These are phyloP conservation scores for Penstemon barbatus DNA, from an alignment of 257 asterid species.

Conservation along the genomic window DNA sequence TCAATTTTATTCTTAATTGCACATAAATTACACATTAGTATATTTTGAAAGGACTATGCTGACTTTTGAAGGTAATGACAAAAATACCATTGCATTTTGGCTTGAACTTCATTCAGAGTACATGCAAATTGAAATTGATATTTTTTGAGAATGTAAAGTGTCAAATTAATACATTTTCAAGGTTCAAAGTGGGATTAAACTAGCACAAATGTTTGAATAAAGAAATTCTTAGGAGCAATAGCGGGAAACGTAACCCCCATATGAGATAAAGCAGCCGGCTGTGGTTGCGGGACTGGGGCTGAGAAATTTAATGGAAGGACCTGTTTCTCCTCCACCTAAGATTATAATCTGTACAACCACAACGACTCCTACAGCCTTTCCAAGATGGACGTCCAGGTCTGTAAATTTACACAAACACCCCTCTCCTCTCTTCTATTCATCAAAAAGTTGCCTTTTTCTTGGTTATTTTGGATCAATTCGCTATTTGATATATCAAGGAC, in stretches of 20 bases:
- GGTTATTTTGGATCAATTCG: background rate
- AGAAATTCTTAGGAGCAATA: constrained; percentile 1
- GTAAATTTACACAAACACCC: constrained; percentile 8
- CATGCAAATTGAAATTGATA: too few species aligned
- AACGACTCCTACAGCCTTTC: constrained; percentile 61
- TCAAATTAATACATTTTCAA: too few species aligned
- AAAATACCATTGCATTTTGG: too few species aligned
- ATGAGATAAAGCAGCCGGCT: constrained; percentile 39
- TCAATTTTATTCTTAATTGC: too few species aligned
- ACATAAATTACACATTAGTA: too few species aligned
- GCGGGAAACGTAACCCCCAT: constrained; percentile 24
- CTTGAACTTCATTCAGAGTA: too few species aligned
- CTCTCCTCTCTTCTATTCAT: background rate
- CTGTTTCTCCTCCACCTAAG: constrained; percentile 30
- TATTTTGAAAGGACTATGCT: too few species aligned
- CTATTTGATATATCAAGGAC: background rate
- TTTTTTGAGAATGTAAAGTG: too few species aligned
- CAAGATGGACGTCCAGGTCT: constrained; percentile 74
- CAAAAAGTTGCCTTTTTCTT: too few species aligned
- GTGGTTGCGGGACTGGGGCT: constrained; percentile 34
- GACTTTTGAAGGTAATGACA: too few species aligned
- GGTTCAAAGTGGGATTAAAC: too few species aligned
- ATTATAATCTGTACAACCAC: constrained; percentile 58
- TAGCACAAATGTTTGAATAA: background rate
- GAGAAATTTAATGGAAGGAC: constrained; percentile 51